Percentiles rank a stretch among this genome's conserved stretches.
Conservation (phyloP, 768 basidiomycete species). For the Sistotremastrum suecicum region DNA sequence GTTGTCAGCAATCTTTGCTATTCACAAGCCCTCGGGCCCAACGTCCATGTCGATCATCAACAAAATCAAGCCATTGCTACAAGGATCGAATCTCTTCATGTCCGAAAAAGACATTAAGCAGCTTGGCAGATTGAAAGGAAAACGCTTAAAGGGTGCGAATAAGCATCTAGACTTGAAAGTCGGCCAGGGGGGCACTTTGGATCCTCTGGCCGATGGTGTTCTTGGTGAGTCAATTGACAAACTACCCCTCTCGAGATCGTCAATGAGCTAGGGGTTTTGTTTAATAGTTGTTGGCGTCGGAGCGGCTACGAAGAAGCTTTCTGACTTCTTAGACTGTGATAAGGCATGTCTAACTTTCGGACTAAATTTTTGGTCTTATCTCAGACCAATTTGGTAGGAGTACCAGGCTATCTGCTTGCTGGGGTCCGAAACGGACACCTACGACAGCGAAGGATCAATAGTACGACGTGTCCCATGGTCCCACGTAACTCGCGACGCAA, state of each 20-base stretch:
- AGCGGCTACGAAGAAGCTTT: conserved; percentile 78
- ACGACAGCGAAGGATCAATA: conserved; percentile 79
- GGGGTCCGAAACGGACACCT: conserved; percentile 89
- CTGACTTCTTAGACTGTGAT: conserved; percentile 71
- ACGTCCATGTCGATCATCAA: conserved; percentile 88
- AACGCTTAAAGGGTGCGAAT: conserved; percentile 10
- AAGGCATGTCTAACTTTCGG: conserved; percentile 42
- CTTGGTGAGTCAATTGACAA: conserved; percentile 39
- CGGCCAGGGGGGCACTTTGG: conserved; percentile 89
- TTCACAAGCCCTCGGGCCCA: conserved; percentile 85
- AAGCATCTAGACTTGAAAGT: conserved; percentile 48
- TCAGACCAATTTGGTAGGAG: conserved; percentile 39
- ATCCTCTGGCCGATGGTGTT: conserved; percentile 93
- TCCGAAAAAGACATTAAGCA: conserved; percentile 27
- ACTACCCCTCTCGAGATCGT: not conserved
- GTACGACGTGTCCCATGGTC: conserved; percentile 68
- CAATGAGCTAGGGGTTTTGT: not conserved
- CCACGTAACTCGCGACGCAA: conserved; percentile 66
- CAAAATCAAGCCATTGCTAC: conserved; percentile 66
- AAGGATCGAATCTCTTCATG: conserved; percentile 64
- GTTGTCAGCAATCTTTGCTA: conserved; percentile 70
- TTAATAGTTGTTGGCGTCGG: conserved; percentile 73
- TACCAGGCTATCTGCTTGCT: conserved; percentile 83
- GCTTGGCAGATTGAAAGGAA: conserved; percentile 21
- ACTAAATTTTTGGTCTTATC: not conserved